Percentiles rank a stretch among this genome's conserved stretches.
Evolutionary conservation across 768 basidiomycete species (phyloP).

Genomic region (Coprinopsis sp.): DNA sequence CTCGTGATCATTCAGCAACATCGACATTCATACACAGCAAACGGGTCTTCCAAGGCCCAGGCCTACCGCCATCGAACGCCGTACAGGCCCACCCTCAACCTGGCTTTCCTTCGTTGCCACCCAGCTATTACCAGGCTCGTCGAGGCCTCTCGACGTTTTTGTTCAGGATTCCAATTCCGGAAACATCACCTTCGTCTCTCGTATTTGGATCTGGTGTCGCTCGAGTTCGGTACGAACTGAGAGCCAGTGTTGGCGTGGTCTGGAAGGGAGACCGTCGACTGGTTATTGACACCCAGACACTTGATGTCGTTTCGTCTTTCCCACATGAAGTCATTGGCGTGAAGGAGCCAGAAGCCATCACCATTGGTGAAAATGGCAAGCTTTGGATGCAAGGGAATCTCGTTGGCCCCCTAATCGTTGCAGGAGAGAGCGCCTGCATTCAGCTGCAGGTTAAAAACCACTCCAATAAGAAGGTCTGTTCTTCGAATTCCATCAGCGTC

Average conservation of each 20-base stretch:
- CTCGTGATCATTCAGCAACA: slow-evolving; percentile 75
- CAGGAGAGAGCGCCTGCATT: slow-evolving; percentile 67
- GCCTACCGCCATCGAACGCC: slow-evolving; percentile 79
- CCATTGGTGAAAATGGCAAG: slow-evolving; percentile 74
- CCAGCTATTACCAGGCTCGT: slow-evolving; percentile 66
- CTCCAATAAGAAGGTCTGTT: slow-evolving; percentile 65
- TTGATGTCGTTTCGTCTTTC: slow-evolving; percentile 62
- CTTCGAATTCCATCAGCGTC: slow-evolving; percentile 9
- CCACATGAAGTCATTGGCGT: slow-evolving; percentile 29
- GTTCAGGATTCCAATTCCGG: slow-evolving; percentile 70
- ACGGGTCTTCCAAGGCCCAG: slow-evolving; percentile 75
- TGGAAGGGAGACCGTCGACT: slow-evolving; percentile 74
- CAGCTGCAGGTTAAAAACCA: slow-evolving; percentile 82
- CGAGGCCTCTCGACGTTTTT: slow-evolving; percentile 74
- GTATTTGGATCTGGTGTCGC: slow-evolving; percentile 68
- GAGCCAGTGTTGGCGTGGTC: slow-evolving; percentile 64
- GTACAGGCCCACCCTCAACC: slow-evolving; percentile 59
- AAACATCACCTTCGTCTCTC: slow-evolving; percentile 64
- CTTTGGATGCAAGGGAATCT: slow-evolving; percentile 71
- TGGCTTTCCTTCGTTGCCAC: slow-evolving; percentile 58
- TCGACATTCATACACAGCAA: slow-evolving; percentile 69
- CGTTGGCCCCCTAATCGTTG: slow-evolving; percentile 56
- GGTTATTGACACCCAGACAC: slow-evolving; percentile 55
- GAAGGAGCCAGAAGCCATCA: slow-evolving; percentile 49
- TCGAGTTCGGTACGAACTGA: slow-evolving; percentile 65